A percentile compares a stretch with the other conserved stretches of the same genome.
Conservation (phyloP, 179 eudicot genomes). For the Spergularia azorica region DNA sequence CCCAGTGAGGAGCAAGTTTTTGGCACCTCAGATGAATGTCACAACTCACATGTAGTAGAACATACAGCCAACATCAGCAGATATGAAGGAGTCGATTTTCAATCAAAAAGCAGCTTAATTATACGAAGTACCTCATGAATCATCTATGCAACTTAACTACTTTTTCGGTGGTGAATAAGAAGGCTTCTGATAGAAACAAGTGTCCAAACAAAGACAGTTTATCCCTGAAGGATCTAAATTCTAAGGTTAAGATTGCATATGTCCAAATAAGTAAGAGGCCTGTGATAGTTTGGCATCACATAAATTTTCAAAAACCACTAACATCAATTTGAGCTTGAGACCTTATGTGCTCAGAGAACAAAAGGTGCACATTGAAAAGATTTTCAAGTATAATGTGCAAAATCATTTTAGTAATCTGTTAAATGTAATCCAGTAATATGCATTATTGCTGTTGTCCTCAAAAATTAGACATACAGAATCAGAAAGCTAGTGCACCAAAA, state of each 20-base stretch:
- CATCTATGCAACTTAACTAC: background rate
- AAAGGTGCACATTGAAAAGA: background rate
- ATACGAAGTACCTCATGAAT: background rate
- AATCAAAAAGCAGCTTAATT: background rate
- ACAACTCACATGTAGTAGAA: background rate
- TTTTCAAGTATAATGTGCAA: background rate
- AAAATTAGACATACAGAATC: background rate
- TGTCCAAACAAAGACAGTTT: background rate
- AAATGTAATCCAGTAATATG: background rate
- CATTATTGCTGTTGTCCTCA: background rate
- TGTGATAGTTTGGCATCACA: background rate
- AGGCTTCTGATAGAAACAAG: background rate
- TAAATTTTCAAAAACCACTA: background rate
- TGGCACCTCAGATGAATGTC: background rate
- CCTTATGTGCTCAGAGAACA: background rate
- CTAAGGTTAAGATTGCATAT: background rate
- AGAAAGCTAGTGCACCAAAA: conserved; percentile 8
- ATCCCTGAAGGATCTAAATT: too few species aligned
- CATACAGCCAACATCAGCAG: background rate
- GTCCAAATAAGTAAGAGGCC: conserved; percentile 7
- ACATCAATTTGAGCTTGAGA: background rate
- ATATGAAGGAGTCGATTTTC: background rate
- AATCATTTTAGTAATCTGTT: background rate
- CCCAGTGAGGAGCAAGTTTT: background rate
- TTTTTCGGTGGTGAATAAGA: background rate